phyloP scores from a whole-genome alignment of 2,329 filamentous ascomycete species.

The Aspergillus fructus region DNA sequence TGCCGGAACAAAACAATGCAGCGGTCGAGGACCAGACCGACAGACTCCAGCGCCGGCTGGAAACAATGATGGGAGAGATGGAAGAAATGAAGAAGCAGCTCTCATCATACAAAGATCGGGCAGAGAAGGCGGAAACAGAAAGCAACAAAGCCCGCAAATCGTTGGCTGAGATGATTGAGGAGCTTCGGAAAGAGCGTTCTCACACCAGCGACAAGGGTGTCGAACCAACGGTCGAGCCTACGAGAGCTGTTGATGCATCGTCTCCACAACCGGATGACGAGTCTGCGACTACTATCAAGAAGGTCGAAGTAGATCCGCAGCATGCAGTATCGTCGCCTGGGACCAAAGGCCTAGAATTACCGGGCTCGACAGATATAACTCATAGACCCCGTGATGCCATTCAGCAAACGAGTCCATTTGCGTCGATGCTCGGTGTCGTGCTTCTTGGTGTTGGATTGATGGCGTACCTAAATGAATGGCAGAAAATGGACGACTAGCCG shows the following conservation, averaged over 20 bases:
- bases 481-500: constrained; percentile 53
- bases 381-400: constrained; percentile 37
- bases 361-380: constrained; percentile 44
- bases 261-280: constrained; percentile 10
- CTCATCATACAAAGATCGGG: constrained; percentile 72
- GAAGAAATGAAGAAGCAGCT: constrained; percentile 76
- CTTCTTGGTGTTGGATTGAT: constrained; percentile 79
- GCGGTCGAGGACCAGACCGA: constrained; percentile 34
- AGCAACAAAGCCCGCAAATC: constrained; percentile 69
- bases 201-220: constrained; percentile 50
- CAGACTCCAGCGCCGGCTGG: constrained; percentile 68
- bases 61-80: constrained; percentile 77
- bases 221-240: constrained; percentile 18
- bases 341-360: constrained; percentile 39
- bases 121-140: constrained; percentile 78
- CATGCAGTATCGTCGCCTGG: constrained; percentile 52
- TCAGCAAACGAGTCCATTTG: constrained; percentile 67
- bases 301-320: constrained; percentile 27
- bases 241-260: constrained; percentile 12
- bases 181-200: constrained; percentile 68
- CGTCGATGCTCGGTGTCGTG: constrained; percentile 79
- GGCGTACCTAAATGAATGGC: constrained; percentile 85
- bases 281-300: constrained; percentile 5
- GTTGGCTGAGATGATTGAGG: constrained; percentile 82
- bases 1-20: constrained; percentile 34